Base-by-base conservation (phyloP, 805 yeast species). In the Candida caryicola region DNA sequence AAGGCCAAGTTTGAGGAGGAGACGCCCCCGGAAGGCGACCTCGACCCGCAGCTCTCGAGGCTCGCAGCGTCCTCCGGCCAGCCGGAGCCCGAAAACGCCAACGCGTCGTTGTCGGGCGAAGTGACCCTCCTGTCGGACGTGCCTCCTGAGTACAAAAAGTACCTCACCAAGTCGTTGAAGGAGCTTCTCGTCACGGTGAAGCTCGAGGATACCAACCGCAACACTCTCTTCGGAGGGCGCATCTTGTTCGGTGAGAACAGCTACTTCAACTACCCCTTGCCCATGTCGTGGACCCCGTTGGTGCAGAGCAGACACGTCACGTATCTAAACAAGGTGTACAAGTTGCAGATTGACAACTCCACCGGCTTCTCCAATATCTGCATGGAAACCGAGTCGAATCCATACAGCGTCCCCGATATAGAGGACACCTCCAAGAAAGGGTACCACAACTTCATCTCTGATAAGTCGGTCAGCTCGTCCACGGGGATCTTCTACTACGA, bases 401-500 rank as follows among this genome's bases (percentile, higher is more conserved):
- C 34, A 21, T 21, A 7, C 10, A 21, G 28, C 13, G 4, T 13
- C 8, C 12, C 21, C 18, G 32, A 29, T 26, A 4, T 30, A 19
- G 26, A 37, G 19, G 35, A 29, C 6, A n/a, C 23, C n/a, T 15
- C 17, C 32, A 33, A 17, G 26, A 44, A 44, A 17, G 50, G 54
- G 19, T 64, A 52, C 47, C 59, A 47, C 47, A 69, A 69, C 46
- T 69, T 69, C 45, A 59, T 69, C 17, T 45, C 69, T 10, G 66
- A 69, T 39, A 59, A 60, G 35, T 59, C 63, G 4, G 54, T 69
- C 4, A 41, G 46, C 13, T 51, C 63, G 3, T 49, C 61, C 3
- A 51, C 61, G 2, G 73, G 74, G 1, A 43, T 69, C 1, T 69
- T 54, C 45, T 69, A 69, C 44, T 69, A 67, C 44, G 74, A 69